Conservation (phyloP, 192 early-diverging fungal genomes). For the Rhizophlyctis rosea region DNA sequence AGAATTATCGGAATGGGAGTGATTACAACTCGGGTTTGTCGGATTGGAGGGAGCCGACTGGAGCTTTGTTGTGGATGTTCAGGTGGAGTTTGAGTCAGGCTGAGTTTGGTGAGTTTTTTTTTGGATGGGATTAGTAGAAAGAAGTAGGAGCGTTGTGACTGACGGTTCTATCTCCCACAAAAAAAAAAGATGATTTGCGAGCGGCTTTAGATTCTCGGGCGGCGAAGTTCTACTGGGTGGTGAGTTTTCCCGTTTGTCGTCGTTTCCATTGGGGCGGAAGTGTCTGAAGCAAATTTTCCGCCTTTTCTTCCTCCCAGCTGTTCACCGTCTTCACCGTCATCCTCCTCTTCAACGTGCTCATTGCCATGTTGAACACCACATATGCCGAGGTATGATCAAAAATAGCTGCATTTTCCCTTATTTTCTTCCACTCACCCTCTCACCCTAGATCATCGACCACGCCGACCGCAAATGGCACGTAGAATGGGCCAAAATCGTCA, state of each 20-base stretch:
- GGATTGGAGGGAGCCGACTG: not conserved
- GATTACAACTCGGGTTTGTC: not conserved
- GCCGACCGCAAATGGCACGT: not conserved
- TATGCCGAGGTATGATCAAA: not conserved
- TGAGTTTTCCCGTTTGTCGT: not conserved
- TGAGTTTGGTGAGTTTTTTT: not conserved
- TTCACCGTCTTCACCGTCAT: not conserved
- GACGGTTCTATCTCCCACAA: slow-evolving; percentile 1
- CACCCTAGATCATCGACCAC: not conserved
- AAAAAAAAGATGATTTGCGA: not conserved
- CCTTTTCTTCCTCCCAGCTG: not conserved
- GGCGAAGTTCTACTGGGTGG: not conserved
- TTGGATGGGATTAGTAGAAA: too few relatives aligned
- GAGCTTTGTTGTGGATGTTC: not conserved
- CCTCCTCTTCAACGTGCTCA: not conserved
- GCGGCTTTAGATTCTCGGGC: not conserved
- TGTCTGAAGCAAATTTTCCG: not conserved
- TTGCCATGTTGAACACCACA: not conserved
- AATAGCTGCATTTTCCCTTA: not conserved
- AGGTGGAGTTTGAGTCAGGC: not conserved
- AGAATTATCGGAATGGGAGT: not conserved
- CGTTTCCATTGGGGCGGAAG: not conserved
- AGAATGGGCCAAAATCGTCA: not conserved
- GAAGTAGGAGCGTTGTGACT: too few relatives aligned
- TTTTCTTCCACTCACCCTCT: not conserved